Percentiles rank a stretch among this genome's conserved stretches.
Conservation (phyloP, 108 stramenopile species). For the Epipyxis sp. region DNA sequence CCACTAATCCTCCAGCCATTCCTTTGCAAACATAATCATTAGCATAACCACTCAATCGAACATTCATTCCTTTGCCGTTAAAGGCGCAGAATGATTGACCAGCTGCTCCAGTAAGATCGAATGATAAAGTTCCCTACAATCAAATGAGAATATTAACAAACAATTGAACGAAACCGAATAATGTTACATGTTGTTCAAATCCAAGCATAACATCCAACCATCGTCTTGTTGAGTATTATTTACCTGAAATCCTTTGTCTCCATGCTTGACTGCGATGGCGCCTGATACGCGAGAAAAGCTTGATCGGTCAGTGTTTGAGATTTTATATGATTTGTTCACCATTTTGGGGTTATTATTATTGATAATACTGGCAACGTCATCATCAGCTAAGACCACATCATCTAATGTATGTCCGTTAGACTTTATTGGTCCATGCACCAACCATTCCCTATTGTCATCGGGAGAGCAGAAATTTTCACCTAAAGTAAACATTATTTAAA, state of each 20-base stretch:
- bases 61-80: conserved; percentile 37
- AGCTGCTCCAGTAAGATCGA: conserved; percentile 44
- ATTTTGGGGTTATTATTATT: background rate
- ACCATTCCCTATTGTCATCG: conserved; percentile 13
- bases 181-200: too few relatives aligned
- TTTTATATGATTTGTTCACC: conserved; percentile 28
- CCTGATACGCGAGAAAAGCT: conserved; percentile 44
- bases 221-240: too few relatives aligned
- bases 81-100: conserved; percentile 52
- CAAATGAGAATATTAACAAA: too few relatives aligned
- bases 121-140: conserved; percentile 28
- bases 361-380: background rate
- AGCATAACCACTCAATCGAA: conserved; percentile 44
- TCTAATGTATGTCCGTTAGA: conserved; percentile 40
- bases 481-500: too few relatives aligned
- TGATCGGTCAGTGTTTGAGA: conserved; percentile 49
- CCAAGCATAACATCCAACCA: too few relatives aligned
- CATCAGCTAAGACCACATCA: conserved; percentile 40
- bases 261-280: conserved; percentile 41
- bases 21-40: conserved; percentile 57
- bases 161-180: too few relatives aligned
- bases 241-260: conserved; percentile 45
- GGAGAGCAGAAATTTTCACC: conserved; percentile 34
- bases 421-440: conserved; percentile 40
- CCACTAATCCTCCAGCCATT: conserved; percentile 48